Conservation (phyloP, 1,284 basidiomycete genomes). For the Ustanciosporium gigantosporum region DNA sequence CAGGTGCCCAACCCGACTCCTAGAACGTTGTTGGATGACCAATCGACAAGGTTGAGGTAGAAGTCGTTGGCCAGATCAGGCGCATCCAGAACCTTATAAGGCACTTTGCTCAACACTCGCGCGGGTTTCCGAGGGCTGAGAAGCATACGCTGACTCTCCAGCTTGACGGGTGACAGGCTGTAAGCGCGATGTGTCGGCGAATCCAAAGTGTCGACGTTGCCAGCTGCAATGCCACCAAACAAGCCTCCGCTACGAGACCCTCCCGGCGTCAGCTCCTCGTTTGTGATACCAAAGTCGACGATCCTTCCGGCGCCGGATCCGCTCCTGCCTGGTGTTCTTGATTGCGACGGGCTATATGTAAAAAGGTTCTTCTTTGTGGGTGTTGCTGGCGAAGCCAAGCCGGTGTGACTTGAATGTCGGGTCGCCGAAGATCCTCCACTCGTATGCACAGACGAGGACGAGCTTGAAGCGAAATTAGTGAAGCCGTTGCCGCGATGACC, state of each 20-base stretch:
- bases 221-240: slow-evolving; percentile 36
- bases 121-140: slow-evolving; percentile 80
- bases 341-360: slow-evolving; percentile 60
- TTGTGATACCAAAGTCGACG: slow-evolving; percentile 32
- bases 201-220: slow-evolving; percentile 57
- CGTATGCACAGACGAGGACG: slow-evolving; percentile 30
- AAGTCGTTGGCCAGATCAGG: slow-evolving; percentile 93
- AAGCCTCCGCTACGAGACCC: slow-evolving; percentile 31
- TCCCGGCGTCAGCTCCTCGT: slow-evolving; percentile 18
- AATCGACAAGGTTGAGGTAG: slow-evolving; percentile 96
- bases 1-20: slow-evolving; percentile 89
- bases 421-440: slow-evolving; percentile 36
- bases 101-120: slow-evolving; percentile 86
- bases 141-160: slow-evolving; percentile 79
- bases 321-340: slow-evolving; percentile 28
- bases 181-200: slow-evolving; percentile 79
- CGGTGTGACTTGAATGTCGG: slow-evolving; percentile 27
- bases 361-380: slow-evolving; percentile 64
- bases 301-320: slow-evolving; percentile 28
- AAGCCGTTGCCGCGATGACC: slow-evolving; percentile 17
- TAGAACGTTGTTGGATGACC: slow-evolving; percentile 91
- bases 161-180: slow-evolving; percentile 84
- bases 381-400: slow-evolving; percentile 36
- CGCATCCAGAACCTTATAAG: slow-evolving; percentile 95
- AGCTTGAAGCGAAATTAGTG: slow-evolving; percentile 30